Conservation (phyloP, 164 flowering plant genomes). For the Cinnamomum micranthum region DNA sequence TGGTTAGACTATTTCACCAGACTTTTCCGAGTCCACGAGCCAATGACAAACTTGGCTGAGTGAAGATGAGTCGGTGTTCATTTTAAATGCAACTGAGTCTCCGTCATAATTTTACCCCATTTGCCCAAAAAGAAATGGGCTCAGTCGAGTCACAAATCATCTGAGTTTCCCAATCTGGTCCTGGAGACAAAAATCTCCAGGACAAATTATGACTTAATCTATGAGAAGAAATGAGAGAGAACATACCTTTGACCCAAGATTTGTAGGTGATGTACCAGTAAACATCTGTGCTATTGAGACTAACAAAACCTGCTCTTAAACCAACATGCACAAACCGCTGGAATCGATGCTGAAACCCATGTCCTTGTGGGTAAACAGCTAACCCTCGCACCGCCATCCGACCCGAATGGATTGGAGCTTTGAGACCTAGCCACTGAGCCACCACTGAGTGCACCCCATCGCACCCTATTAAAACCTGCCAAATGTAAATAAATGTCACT, state of each 20-base stretch:
- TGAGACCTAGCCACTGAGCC: constrained; percentile 44
- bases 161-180: too few species aligned
- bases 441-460: constrained; percentile 60
- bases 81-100: too few species aligned
- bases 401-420: constrained; percentile 34
- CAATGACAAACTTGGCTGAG: too few species aligned
- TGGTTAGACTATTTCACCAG: too few species aligned
- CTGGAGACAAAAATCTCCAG: too few species aligned
- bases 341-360: constrained; percentile 28
- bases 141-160: too few species aligned
- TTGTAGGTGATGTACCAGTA: constrained; percentile 32
- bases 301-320: constrained; percentile 30
- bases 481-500: too few species aligned
- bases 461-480: constrained; percentile 51
- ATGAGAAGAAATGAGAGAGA: background rate
- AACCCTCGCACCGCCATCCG: constrained; percentile 41
- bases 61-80: too few species aligned
- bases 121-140: too few species aligned
- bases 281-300: constrained; percentile 33
- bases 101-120: too few species aligned
- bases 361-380: constrained; percentile 39
- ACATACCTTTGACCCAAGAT: background rate
- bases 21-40: too few species aligned
- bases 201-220: background rate
- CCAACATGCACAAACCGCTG: constrained; percentile 26